Conservation (phyloP, 441 rosid genomes). For the Populus hybrid region DNA sequence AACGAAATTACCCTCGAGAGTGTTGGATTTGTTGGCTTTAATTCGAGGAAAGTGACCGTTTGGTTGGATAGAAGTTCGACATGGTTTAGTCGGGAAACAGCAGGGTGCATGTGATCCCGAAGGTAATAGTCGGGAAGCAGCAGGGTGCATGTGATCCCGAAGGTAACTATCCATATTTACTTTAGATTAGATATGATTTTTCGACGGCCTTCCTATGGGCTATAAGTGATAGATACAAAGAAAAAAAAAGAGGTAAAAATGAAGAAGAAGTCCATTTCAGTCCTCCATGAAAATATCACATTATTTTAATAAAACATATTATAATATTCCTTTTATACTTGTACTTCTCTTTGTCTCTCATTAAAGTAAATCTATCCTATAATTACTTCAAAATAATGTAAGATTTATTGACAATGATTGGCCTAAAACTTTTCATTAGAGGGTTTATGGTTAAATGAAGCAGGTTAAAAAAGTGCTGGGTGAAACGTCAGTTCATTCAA, state of each 20-base stretch:
- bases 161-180: too few species aligned
- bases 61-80: too few species aligned
- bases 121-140: too few species aligned
- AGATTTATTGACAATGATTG: background rate
- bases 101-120: too few species aligned
- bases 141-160: too few species aligned
- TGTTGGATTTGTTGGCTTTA: background rate
- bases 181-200: background rate
- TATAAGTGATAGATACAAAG: background rate
- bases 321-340: too few species aligned
- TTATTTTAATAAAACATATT: background rate
- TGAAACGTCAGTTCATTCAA: background rate
- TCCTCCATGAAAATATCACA: background rate
- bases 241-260: too few species aligned
- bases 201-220: background rate
- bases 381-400: background rate
- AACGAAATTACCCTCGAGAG: background rate
- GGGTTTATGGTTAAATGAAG: background rate
- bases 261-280: background rate
- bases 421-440: background rate
- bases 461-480: background rate
- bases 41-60: background rate
- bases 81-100: too few species aligned
- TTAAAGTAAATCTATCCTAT: background rate
- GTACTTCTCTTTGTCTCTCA: background rate